Percentiles rank a stretch among this genome's conserved stretches.
Evolutionary conservation across 495 filamentous ascomycete genomes (phyloP).

Genomic region (Penicillium alfredii): DNA sequence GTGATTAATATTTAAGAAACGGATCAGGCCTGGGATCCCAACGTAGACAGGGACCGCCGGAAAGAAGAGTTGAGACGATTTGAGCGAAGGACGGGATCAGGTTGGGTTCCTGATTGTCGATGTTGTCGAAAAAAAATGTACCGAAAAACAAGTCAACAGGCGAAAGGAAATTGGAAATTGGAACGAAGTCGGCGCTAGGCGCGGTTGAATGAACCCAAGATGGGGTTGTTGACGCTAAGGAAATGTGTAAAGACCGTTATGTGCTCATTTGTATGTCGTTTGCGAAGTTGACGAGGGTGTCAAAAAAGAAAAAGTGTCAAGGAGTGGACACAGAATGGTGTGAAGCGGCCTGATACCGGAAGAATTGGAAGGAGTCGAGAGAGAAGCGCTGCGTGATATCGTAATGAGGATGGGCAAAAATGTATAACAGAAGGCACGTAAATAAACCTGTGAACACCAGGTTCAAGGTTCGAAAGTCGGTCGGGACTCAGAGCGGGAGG

Average conservation of each 20-base stretch:
- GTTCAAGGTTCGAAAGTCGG: constrained; percentile 30
- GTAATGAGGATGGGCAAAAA: constrained; percentile 30
- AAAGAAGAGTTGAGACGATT: constrained; percentile 16
- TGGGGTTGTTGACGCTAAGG: constrained; percentile 45
- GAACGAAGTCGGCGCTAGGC: constrained; percentile 37
- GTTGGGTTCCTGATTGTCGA: neutral
- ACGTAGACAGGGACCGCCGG: constrained; percentile 24
- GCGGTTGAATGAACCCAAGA: constrained; percentile 40
- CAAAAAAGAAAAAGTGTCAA: constrained; percentile 30
- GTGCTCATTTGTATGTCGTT: constrained; percentile 57
- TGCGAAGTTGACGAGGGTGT: constrained; percentile 38
- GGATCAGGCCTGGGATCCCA: constrained; percentile 29
- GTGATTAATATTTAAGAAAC: constrained; percentile 36
- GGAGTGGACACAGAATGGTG: constrained; percentile 33
- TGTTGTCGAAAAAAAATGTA: constrained; percentile 53
- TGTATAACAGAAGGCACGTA: constrained; percentile 26
- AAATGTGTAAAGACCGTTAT: constrained; percentile 58
- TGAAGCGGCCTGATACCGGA: constrained; percentile 14
- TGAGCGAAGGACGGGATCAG: constrained; percentile 3
- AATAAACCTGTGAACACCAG: constrained; percentile 40
- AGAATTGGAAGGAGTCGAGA: constrained; percentile 19
- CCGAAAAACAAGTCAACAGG: constrained; percentile 49
- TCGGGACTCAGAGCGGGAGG: constrained; percentile 32
- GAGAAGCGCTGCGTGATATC: constrained; percentile 49
- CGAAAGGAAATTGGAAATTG: constrained; percentile 51